A percentile compares a stretch with the other conserved stretches of the same genome.
Conservation (phyloP, 441 rosid genomes). For the Croton setiger region DNA sequence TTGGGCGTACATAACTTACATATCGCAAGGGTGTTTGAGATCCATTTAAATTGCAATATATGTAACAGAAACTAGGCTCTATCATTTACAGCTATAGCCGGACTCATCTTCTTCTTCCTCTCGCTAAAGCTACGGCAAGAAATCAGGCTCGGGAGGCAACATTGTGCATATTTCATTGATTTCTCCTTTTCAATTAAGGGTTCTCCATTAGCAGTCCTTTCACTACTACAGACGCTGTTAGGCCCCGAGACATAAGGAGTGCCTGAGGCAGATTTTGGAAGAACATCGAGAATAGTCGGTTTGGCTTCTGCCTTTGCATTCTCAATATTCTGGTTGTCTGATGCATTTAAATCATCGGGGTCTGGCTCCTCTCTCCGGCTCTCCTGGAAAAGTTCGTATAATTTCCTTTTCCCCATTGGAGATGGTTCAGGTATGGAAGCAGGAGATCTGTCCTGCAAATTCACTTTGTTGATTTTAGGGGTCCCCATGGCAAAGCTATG, state of each 20-base stretch:
- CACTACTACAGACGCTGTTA: constrained; percentile 44
- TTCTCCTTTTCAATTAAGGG: constrained; percentile 37
- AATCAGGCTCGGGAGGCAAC: constrained; percentile 67
- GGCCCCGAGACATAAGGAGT: constrained; percentile 49
- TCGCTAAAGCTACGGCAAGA: constrained; percentile 53
- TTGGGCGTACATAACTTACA: constrained; percentile 8
- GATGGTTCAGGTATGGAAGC: constrained; percentile 41
- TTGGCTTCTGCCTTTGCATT: constrained; percentile 25
- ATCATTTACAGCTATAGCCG: constrained; percentile 39
- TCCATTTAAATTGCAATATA: constrained; percentile 24
- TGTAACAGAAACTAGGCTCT: constrained; percentile 20
- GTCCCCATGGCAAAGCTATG: constrained; percentile 44
- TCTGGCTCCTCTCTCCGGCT: constrained; percentile 38
- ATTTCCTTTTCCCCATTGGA: constrained; percentile 55
- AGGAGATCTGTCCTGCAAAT: constrained; percentile 31
- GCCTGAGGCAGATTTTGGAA: constrained; percentile 27
- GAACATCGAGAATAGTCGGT: constrained; percentile 31
- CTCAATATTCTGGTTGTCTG: constrained; percentile 15
- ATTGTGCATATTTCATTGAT: constrained; percentile 36
- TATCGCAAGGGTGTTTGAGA: constrained; percentile 5
- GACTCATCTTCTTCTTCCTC: constrained; percentile 65
- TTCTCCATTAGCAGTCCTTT: constrained; percentile 45
- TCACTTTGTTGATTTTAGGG: constrained; percentile 35
- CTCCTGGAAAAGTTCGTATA: constrained; percentile 73
- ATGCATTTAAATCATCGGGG: constrained; percentile 10